Percentiles rank a stretch among this genome's conserved stretches.
phyloP scores from a whole-genome alignment of 2,329 filamentous ascomycete genomes.

The Diaporthe sp. region DNA sequence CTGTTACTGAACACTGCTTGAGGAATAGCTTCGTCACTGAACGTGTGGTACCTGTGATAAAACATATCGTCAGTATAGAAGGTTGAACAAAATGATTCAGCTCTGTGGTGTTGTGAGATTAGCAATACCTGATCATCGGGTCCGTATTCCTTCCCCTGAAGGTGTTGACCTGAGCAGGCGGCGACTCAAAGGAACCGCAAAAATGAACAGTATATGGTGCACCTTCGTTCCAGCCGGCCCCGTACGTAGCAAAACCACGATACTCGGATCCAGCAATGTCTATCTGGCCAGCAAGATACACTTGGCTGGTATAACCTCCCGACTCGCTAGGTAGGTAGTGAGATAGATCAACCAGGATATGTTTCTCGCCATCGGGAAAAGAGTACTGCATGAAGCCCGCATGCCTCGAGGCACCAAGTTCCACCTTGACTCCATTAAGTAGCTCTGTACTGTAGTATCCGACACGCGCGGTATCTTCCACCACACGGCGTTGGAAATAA shows the following conservation, averaged over 20 bases:
- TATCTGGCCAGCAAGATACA: constrained; percentile 52
- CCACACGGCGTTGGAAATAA: constrained; percentile 59
- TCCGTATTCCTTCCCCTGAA: constrained; percentile 63
- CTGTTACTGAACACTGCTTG: constrained; percentile 34
- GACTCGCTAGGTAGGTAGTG: constrained; percentile 61
- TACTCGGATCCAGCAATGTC: constrained; percentile 53
- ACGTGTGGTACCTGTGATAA: constrained; percentile 30
- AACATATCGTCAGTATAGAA: neutral
- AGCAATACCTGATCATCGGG: constrained; percentile 49
- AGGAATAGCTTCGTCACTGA: constrained; percentile 25
- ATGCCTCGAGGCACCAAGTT: constrained; percentile 63
- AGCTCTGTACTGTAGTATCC: constrained; percentile 68
- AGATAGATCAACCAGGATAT: constrained; percentile 61
- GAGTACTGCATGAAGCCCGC: constrained; percentile 66
- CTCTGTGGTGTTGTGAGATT: constrained; percentile 61
- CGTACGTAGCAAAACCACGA: constrained; percentile 61
- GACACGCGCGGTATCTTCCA: constrained; percentile 59
- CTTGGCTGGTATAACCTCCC: constrained; percentile 58
- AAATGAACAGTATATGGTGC: constrained; percentile 59
- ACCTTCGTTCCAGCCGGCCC: constrained; percentile 60
- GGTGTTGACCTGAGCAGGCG: constrained; percentile 50
- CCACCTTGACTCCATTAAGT: constrained; percentile 61
- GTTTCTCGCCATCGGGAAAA: constrained; percentile 58
- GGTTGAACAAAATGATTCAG: constrained; percentile 64
- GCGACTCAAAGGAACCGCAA: constrained; percentile 57